Evolutionary conservation across 148 eudicot species (phyloP), one percentile per base, ranked within the genome.

Genomic region (Talinum fruticosum): DNA sequence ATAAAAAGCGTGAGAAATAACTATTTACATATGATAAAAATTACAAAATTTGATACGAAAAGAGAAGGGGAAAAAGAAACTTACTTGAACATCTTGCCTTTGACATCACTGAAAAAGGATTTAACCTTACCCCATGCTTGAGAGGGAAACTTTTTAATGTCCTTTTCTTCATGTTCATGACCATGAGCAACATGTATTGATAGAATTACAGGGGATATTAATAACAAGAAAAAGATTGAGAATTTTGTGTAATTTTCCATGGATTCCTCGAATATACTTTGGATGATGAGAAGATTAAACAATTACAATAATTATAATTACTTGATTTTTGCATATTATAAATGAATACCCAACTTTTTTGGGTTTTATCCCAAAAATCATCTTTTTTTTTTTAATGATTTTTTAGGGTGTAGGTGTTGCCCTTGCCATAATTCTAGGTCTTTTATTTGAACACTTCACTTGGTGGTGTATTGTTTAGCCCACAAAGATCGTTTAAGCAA

Each of bases 361-460:
- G 65, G 59, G 28, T 59, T 59, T 59, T 23, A 23, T 26, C 65
- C 65, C 65, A 8, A n/a, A 26, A 10, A 28, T 26, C 13, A 26
- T 62, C 14, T 62, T 16, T 62, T 10, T 62, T 10, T 62, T 24
- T 24, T 62, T 62, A 62, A 24, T 28, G 30, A 59, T 62, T 59
- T 61, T 62, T 62, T 13, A 62, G 66, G 33, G 66, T 61, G 30
- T 61, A 61, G 30, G 66, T 28, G 66, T 62, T 28, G 33, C 33
- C 5, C 32, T 62, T 62, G 18, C 66, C 66, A 26, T 62, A 10
- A 62, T 62, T 62, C 5, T 62, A 62, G 66, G 66, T 28, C 15
- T 26, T 62, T 8, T 62, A 15, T 62, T 62, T 62, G 66, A 62
- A 62, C 66, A 62, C 66, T 62, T 62, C 66, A 62, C 66, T 62